Conservation (phyloP, 2,329 filamentous ascomycete species). For the Pseudogymnoascus sp. region DNA sequence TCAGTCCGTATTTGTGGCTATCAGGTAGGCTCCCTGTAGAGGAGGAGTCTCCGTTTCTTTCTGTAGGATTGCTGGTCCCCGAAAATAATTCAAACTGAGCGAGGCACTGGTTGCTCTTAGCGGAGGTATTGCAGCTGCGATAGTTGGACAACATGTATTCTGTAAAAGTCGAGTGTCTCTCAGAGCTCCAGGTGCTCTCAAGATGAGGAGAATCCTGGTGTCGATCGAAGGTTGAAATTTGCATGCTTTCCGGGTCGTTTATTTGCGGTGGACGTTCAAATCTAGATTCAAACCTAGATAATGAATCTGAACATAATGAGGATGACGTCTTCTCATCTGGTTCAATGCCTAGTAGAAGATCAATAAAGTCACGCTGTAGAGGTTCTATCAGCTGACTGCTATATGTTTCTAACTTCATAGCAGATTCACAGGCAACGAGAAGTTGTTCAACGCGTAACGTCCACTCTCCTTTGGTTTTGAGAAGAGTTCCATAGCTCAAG, state of each 20-base stretch:
- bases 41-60: background rate
- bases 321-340: background rate
- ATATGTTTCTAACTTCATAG: background rate
- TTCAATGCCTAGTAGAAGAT: background rate
- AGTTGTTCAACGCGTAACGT: background rate
- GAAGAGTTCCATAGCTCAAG: background rate
- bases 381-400: background rate
- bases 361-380: background rate
- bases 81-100: background rate
- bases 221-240: background rate
- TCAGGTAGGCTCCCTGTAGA: background rate
- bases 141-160: background rate
- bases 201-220: background rate
- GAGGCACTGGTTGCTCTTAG: background rate
- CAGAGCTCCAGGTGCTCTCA: background rate
- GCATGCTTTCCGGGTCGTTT: background rate
- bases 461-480: background rate
- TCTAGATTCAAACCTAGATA: background rate
- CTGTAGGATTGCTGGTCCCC: background rate
- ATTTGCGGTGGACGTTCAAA: background rate
- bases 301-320: background rate
- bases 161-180: background rate
- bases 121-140: background rate
- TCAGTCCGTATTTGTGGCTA: background rate
- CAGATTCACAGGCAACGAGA: background rate